Evolutionary conservation across 345 rosid species (phyloP).

Genomic region (Diplotaxis tenuifolia): DNA sequence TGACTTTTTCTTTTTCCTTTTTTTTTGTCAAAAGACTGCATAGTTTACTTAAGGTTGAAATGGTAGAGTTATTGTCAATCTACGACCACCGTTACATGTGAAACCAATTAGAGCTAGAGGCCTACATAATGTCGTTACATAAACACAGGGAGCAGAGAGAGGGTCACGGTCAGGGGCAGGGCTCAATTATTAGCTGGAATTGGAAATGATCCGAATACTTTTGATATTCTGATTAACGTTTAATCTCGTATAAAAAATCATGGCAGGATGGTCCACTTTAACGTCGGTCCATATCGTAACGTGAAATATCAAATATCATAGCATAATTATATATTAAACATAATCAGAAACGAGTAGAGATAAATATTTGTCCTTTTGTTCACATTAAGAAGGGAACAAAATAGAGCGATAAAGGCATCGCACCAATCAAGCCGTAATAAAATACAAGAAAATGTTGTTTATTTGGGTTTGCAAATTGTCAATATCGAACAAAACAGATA

Average conservation of each 20-base stretch:
- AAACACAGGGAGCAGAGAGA: not conserved
- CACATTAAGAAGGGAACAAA: not conserved
- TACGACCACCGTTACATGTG: not conserved
- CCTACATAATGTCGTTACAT: not conserved
- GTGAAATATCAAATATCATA: constrained; percentile 1
- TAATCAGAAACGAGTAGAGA: constrained; percentile 6
- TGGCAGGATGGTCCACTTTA: constrained; percentile 18
- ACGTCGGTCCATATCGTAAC: constrained; percentile 27
- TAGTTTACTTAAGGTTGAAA: not conserved
- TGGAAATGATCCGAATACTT: not conserved
- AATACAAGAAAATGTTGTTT: constrained; percentile 1
- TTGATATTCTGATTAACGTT: not conserved
- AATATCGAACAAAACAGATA: not conserved
- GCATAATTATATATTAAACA: constrained; percentile 8
- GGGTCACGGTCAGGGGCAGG: not conserved
- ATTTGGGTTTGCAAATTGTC: not conserved
- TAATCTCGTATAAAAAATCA: not conserved
- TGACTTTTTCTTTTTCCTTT: too few relatives aligned
- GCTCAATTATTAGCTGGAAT: not conserved
- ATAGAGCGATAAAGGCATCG: constrained; percentile 3
- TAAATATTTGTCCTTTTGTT: constrained; percentile 25
- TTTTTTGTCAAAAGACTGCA: not conserved
- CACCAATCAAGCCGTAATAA: constrained; percentile 33
- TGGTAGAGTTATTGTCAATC: not conserved
- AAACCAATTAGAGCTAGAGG: not conserved